Evolutionary conservation across 2,329 filamentous ascomycete species (phyloP).

Genomic region (Colletotrichum abscissum): DNA sequence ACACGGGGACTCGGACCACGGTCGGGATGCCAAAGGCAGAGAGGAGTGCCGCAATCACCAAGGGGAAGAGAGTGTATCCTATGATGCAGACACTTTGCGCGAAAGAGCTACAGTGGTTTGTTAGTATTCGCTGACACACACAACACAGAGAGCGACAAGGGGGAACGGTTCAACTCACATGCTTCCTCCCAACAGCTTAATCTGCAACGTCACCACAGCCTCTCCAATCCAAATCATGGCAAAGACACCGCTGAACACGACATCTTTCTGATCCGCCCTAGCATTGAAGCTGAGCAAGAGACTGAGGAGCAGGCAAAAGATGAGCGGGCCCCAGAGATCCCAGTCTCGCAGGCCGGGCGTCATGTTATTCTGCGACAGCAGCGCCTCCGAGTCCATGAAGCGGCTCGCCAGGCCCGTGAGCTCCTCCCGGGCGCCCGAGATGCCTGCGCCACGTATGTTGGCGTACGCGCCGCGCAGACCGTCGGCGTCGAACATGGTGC

Average conservation of each 20-base stretch:
- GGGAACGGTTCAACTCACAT: slow-evolving; percentile 74
- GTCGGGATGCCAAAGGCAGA: slow-evolving; percentile 84
- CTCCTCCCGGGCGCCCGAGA: slow-evolving; percentile 71
- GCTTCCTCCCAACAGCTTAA: slow-evolving; percentile 94
- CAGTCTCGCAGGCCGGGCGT: slow-evolving; percentile 92
- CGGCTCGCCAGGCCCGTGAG: slow-evolving; percentile 70
- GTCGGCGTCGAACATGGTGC: slow-evolving; percentile 70
- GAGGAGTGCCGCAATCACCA: slow-evolving; percentile 91
- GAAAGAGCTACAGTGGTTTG: slow-evolving; percentile 76
- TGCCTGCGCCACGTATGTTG: slow-evolving; percentile 67
- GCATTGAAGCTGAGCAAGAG: slow-evolving; percentile 89
- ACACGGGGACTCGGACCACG: slow-evolving; percentile 89
- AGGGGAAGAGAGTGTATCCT: slow-evolving; percentile 96
- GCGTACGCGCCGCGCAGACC: slow-evolving; percentile 71
- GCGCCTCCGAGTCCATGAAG: slow-evolving; percentile 71
- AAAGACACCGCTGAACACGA: slow-evolving; percentile 96
- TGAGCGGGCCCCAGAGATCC: slow-evolving; percentile 97
- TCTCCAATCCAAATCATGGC: slow-evolving; percentile 97
- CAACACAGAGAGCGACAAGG: neutral
- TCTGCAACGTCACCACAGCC: slow-evolving; percentile 96
- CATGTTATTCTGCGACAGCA: slow-evolving; percentile 76
- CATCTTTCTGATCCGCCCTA: slow-evolving; percentile 81
- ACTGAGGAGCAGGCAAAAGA: slow-evolving; percentile 92
- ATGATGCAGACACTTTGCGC: slow-evolving; percentile 98
- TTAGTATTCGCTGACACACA: slow-evolving; percentile 14